phyloP scores from a whole-genome alignment of 2,329 filamentous ascomycete genomes.

The Dactylella cylindrospora region DNA sequence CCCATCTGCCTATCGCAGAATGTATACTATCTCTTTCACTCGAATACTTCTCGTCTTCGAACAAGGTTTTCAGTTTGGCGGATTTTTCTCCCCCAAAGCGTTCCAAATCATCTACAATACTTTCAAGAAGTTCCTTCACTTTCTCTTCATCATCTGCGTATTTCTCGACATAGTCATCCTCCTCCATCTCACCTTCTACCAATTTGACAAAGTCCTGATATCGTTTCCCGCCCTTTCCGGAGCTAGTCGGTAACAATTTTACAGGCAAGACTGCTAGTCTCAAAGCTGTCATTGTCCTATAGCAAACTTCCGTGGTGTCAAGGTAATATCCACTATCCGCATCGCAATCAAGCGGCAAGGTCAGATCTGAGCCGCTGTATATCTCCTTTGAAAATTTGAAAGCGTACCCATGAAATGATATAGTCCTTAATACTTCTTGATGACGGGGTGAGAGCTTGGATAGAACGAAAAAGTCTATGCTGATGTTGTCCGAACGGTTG shows the following conservation, averaged over 20 bases:
- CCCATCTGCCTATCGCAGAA: constrained; percentile 23
- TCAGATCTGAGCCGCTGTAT: constrained; percentile 29
- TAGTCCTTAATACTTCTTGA: constrained; percentile 16
- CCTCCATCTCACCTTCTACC: constrained; percentile 30
- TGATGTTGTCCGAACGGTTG: constrained; percentile 28
- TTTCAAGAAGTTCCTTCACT: constrained; percentile 3
- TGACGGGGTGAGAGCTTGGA: constrained; percentile 9
- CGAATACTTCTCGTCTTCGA: not conserved
- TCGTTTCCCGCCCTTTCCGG: not conserved
- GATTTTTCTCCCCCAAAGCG: constrained; percentile 6
- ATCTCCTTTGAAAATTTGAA: constrained; percentile 8
- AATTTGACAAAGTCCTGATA: constrained; percentile 27
- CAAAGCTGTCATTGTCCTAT: constrained; percentile 26
- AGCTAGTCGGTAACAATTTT: not conserved
- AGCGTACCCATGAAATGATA: constrained; percentile 35
- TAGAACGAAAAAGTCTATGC: constrained; percentile 25
- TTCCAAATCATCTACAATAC: not conserved
- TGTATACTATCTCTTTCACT: constrained; percentile 4
- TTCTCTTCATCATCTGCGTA: constrained; percentile 11
- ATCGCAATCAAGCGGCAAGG: constrained; percentile 10
- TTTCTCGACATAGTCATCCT: constrained; percentile 24
- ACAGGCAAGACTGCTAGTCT: constrained; percentile 18
- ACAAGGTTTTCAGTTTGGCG: not conserved
- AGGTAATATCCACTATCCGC: constrained; percentile 16
- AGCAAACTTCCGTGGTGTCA: constrained; percentile 14